These are phyloP conservation scores for Phylloporus sp. DNA, from an alignment of 768 basidiomycete genomes.

Conservation along the genomic window DNA sequence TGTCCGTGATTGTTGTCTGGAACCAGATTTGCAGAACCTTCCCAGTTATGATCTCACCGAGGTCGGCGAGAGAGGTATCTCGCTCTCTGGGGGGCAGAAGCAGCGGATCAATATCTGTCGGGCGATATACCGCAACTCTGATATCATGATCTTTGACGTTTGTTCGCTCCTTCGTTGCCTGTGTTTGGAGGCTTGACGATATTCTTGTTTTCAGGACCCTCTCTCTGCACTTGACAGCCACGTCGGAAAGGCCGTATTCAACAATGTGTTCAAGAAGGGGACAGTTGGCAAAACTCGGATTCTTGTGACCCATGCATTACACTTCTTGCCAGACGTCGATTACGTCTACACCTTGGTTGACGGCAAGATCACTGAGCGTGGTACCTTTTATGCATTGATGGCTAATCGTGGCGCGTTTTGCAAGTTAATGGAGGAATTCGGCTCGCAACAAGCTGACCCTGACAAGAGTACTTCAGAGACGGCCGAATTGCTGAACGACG, in stretches of 20 bases:
- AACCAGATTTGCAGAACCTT: constrained; percentile 74
- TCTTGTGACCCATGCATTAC: constrained; percentile 88
- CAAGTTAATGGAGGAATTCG: constrained; percentile 72
- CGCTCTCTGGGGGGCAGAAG: constrained; percentile 76
- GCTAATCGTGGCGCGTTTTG: constrained; percentile 60
- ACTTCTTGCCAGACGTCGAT: constrained; percentile 84
- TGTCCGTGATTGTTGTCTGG: constrained; percentile 70
- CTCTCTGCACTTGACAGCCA: constrained; percentile 91
- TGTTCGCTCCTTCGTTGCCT: constrained; percentile 8
- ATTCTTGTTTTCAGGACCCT: constrained; percentile 49
- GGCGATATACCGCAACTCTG: constrained; percentile 79
- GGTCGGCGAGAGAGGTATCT: constrained; percentile 85
- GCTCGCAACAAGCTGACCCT: constrained; percentile 47
- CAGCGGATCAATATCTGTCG: constrained; percentile 85
- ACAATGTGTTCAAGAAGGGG: constrained; percentile 69
- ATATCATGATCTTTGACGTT: constrained; percentile 80
- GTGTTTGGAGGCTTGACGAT: background rate
- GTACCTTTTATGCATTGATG: constrained; percentile 73
- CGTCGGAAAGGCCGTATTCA: constrained; percentile 83
- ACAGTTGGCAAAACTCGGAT: constrained; percentile 70
- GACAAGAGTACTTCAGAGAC: constrained; percentile 38
- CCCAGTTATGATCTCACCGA: constrained; percentile 76
- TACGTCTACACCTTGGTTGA: constrained; percentile 77
- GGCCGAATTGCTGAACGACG: constrained; percentile 25
- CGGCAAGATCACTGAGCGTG: constrained; percentile 73